Evolutionary conservation across 2,329 filamentous ascomycete genomes (phyloP), one percentile per base, ranked within the genome.

Genomic region (Fonsecaea erecta): DNA sequence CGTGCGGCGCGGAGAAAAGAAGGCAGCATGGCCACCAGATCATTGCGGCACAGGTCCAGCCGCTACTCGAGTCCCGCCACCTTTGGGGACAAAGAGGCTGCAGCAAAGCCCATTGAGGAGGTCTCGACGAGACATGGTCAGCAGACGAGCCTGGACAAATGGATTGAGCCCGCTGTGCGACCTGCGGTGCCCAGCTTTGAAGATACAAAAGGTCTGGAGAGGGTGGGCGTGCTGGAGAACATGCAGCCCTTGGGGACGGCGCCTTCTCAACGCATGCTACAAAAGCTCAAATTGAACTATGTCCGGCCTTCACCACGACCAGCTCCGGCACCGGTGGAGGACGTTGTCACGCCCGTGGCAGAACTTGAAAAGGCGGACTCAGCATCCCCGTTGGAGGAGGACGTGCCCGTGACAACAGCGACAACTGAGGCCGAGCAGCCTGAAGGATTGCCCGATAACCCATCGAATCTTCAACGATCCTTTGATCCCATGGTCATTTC

Each of bases 241-340:
- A 96, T 96, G 93, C 88, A 88, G 60, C 89, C 93, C 28, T 80
- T 97, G 62, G 93, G 93, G 46, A 84, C 88, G 61, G 82, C 88
- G 71, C 93, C 93, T 12, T 84, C 83, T 24, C 78, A 84, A 54
- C 84, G 86, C 74, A 81, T 88, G 70, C 86, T 87, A 78, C 80
- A 81, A 67, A 82, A 83, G 70, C 75, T 83, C 64, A 84, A 81
- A 73, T 56, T 73, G 59, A 68, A 65, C 30, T 66, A 64, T 34
- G 52, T 58, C 3, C 62, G 71, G 24, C 70, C 70, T 30, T 71
- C 69, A 51, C 56, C 61, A 30, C 67, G 70, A 30, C 59, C 66
- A 5, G 68, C 70, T 3, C 64, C 70, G 8, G 63, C 62, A 26
- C 66, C 65, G 34, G 65, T 65, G 24, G 71, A 70, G 43, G 65